Base-by-base conservation (phyloP, 1,284 basidiomycete genomes). In the Irpex sp. region DNA sequence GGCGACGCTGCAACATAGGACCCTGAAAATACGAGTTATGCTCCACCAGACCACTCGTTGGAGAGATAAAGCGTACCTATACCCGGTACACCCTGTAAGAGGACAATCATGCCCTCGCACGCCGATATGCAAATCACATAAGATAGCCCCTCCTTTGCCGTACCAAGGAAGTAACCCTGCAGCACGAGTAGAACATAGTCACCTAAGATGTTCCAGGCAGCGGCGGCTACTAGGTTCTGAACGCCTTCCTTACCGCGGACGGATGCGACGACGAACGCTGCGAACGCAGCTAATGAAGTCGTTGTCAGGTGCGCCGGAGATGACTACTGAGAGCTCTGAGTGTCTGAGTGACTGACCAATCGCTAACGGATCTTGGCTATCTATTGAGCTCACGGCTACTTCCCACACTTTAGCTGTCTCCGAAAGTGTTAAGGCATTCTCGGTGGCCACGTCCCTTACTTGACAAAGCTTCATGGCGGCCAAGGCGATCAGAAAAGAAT, bases 151-250 rank as follows among this genome's bases (percentile, higher is more conserved):
- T 82, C 81, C 37, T 84, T 80, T 47, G 80, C 78, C 35, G 33
- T 36, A 35, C 71, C 78, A 9, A 74, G 46, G 63, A 78, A 79
- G 35, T 81, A 73, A 47, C 72, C 75, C 33, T 76, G 75, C 36
- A 83, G 68, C 47, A 85, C 80, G 35, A 83, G 71, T 8, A 85
- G 64, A 3, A 86, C 69, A 1, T 76, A 73, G 61, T 86, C 82
- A 36, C 81, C 74, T 54, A 90, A 70, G 67, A 81, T 79, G 59
- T 83, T 76, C 82, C 85, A 85, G 46, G 81, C 79, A 69, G 88
- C 87, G 1, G 78, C 73, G 59, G 75, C 76, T 36, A 72, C 68
- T 37, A 86, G 68, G 4, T 75, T 60, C 59, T 81, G 77, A 47
- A 67, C 68, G 9, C 64, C 51, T n/a, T 50, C 49, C 5, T 19